phyloP scores from a whole-genome alignment of 139 green algal genomes.

The Raphidocelis subcapitata region DNA sequence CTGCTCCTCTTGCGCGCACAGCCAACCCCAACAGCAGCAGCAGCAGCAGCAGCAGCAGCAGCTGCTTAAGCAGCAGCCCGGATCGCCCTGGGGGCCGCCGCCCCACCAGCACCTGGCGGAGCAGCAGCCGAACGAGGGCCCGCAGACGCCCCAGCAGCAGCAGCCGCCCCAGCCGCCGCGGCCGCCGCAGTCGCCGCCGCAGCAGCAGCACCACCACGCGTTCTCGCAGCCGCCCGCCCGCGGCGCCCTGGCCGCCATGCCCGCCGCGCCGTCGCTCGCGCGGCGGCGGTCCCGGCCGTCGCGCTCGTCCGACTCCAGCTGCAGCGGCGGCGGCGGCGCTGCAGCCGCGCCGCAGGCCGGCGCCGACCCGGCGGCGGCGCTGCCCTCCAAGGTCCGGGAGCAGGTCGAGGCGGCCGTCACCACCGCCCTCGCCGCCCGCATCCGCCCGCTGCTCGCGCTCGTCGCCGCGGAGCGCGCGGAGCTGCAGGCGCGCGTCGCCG shows the following conservation, averaged over 20 bases:
- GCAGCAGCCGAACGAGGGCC: not conserved
- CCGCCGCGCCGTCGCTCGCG: too few relatives aligned
- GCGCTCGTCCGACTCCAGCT: too few relatives aligned
- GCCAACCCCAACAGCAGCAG: not conserved
- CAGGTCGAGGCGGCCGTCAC: not conserved
- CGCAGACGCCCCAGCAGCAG: slow-evolving; percentile 4
- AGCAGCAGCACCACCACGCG: too few relatives aligned
- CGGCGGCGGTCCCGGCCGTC: too few relatives aligned
- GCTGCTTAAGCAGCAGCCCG: not conserved
- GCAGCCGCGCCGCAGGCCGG: not conserved
- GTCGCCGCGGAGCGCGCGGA: not conserved
- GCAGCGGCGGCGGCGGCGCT: slow-evolving; percentile 6
- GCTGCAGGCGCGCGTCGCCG: not conserved
- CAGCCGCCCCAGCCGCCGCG: not conserved
- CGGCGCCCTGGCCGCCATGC: too few relatives aligned
- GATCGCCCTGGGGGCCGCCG: not conserved
- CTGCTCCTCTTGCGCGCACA: slow-evolving; percentile 2
- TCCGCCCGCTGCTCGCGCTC: not conserved
- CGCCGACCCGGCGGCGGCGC: not conserved
- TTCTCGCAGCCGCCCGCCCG: too few relatives aligned
- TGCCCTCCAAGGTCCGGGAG: not conserved
- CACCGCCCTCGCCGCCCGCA: slow-evolving; percentile 1
- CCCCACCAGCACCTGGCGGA: too few relatives aligned
- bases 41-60: slow-evolving; percentile 2
- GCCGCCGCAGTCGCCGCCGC: not conserved